Evolutionary conservation across 2,329 filamentous ascomycete species (phyloP), one percentile per base, ranked within the genome.

Genomic region (Trichoderma sp.): DNA sequence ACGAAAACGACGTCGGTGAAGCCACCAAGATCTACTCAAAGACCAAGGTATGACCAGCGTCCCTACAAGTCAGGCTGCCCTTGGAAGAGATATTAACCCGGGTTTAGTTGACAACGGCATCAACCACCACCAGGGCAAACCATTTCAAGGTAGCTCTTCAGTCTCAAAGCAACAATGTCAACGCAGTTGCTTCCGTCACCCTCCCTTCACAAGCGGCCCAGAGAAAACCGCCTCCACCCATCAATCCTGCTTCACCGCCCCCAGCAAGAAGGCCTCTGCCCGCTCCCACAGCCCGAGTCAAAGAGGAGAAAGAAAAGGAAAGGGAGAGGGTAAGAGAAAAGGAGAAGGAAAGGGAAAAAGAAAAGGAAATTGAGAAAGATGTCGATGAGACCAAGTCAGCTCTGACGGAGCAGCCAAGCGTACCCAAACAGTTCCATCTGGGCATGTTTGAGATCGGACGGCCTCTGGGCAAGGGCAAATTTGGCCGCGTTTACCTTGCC

Each of bases 131-230:
- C 78, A 88, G 94, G 75, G 88, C 94, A 73, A 96, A 96, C 76
- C 89, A 97, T 68, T 90, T 95, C 83, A 98, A 97, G 83, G 89
- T 93, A 65, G 92, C 92, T 28, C 86, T 98, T 30, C 93, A 97
- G 79, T 90, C 92, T 56, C 90, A 93, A 78, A 95, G 90, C 81
- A 80, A 88, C 82, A 90, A 89, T 80, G 87, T 87, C 82, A 90
- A 89, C 80, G 87, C 87, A 76, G 85, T 89, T 77, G 82, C 91
- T 60, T 88, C 92, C 58, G 90, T 92, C 75, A 90, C 90, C 14
- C 84, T 93, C 74, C 86, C 92, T 71, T 90, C 90, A 64, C 88
- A 93, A 85, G 85, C 88, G 73, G 86, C 88, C 71, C 88, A 91
- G 81, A 81, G 84, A 75, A 84, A 88, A 79, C 47, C 47, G 11